phyloP scores from a whole-genome alignment of 208 protist species.

The Crithidia mellificae region DNA sequence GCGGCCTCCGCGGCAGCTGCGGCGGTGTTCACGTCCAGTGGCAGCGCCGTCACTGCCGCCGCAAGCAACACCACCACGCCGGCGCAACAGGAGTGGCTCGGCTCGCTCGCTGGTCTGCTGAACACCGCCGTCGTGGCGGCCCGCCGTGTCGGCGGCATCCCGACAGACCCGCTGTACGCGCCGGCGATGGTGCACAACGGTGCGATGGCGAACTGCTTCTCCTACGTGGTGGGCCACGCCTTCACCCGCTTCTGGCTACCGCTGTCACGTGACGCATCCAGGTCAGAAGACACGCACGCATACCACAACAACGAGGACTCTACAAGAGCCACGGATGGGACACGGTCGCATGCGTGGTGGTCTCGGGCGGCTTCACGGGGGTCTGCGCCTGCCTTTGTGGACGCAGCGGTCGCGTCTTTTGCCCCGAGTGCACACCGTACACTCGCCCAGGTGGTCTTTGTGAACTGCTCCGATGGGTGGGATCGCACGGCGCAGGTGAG shows the following conservation, averaged over 20 bases:
- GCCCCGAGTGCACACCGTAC: slow-evolving; percentile 18
- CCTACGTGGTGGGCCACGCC: slow-evolving; percentile 38
- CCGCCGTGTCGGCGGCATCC: slow-evolving; percentile 49
- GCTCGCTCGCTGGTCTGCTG: slow-evolving; percentile 36
- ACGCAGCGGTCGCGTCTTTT: slow-evolving; percentile 24
- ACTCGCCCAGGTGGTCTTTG: slow-evolving; percentile 25
- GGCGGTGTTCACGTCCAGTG: not conserved
- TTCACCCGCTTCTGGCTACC: slow-evolving; percentile 28
- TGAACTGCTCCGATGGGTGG: slow-evolving; percentile 93
- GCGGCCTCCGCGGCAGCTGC: not conserved
- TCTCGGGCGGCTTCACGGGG: not conserved
- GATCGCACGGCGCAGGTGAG: slow-evolving; percentile 90
- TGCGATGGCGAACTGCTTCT: slow-evolving; percentile 29
- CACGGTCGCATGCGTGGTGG: not conserved
- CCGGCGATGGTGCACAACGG: slow-evolving; percentile 38
- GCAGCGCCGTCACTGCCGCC: slow-evolving; percentile 11
- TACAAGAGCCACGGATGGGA: not conserved
- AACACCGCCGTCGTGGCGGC: slow-evolving; percentile 48
- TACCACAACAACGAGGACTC: too few species aligned
- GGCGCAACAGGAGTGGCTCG: slow-evolving; percentile 38
- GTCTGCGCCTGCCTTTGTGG: not conserved
- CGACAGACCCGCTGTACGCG: slow-evolving; percentile 44
- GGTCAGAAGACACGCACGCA: too few species aligned
- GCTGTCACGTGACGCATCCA: too few species aligned
- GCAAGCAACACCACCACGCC: not conserved